Base-by-base conservation (phyloP, 345 rosid genomes). In the Microcos paniculata region DNA sequence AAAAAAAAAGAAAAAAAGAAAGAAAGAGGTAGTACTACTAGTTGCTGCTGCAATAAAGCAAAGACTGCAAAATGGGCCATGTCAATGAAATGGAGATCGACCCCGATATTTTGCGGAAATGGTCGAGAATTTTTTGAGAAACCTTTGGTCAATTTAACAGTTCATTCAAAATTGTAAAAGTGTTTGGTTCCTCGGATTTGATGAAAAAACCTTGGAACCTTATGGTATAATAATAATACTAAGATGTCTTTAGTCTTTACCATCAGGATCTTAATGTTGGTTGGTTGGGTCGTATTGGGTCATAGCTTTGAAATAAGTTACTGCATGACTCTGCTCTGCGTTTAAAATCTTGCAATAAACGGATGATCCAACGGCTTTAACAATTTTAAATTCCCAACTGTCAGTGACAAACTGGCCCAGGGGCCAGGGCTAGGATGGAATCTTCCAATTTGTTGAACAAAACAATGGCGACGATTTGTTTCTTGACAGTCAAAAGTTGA, bases 161-260 rank as follows among this genome's bases (percentile, higher is more conserved):
- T 8, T 21, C 58, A 2, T 53, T 56, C 4, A 56, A 8, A 62
- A 18, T 35, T 35, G 13, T 19, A 31, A 7, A 33, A 12, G 19
- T 12, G 23, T 21, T 42, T 23, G 33, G 52, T 6, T 65, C 52
- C 52, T 65, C 23, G 70, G 52, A 6, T 65, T 65, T 42, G 69
- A 65, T 65, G 70, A 42, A 30, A 64, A 64, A 64, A 45, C 52
- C 16, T 65, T 42, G 48, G 31, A 65, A 42, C 51, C 42, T 65
- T 23, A 42, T 51, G 31, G 11, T 21, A 6, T 4, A 64, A n/a
- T 40, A 63, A 6, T 63, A 40, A 1, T 15, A 61, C 6, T 12
- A 12, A 12, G 43, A 31, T 42, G 68, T n/a, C 48, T 63, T 19
- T 63, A 35, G 48, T n/a, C n/a, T n/a, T n/a, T n/a, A n/a, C n/a